Conservation (phyloP, 2,329 filamentous ascomycete genomes). For the Lasiodiplodia theobromae region DNA sequence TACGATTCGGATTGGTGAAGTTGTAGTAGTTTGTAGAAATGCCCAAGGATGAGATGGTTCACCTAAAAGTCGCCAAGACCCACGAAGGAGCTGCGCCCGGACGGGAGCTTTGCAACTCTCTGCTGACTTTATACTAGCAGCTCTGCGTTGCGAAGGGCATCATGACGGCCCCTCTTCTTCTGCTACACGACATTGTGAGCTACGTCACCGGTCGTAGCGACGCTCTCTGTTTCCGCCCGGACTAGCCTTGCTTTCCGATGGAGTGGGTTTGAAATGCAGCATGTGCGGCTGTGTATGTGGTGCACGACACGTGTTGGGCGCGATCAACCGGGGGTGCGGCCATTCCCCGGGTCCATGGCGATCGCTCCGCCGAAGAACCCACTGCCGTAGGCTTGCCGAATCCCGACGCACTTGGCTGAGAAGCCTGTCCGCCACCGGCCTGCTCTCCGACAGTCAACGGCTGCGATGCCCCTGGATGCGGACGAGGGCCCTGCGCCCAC, state of each 20-base stretch:
- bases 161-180: too few relatives aligned
- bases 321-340: too few relatives aligned
- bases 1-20: neutral
- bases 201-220: neutral
- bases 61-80: too few relatives aligned
- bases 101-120: neutral
- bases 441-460: neutral
- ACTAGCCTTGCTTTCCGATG: neutral
- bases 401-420: neutral
- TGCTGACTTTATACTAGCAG: neutral
- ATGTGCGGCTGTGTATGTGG: too few relatives aligned
- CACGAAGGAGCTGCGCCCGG: neutral
- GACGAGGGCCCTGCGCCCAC: constrained; percentile 13
- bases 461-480: neutral
- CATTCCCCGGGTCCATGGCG: too few relatives aligned
- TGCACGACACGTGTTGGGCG: too few relatives aligned
- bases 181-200: neutral
- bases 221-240: neutral
- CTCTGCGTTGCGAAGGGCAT: neutral
- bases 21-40: neutral
- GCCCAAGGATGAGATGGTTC: neutral
- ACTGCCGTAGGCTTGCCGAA: neutral
- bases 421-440: neutral
- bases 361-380: neutral
- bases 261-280: neutral